These are phyloP conservation scores for Endoconidiophora laricicola DNA, from an alignment of 2,329 filamentous ascomycete species.

Conservation along the genomic window DNA sequence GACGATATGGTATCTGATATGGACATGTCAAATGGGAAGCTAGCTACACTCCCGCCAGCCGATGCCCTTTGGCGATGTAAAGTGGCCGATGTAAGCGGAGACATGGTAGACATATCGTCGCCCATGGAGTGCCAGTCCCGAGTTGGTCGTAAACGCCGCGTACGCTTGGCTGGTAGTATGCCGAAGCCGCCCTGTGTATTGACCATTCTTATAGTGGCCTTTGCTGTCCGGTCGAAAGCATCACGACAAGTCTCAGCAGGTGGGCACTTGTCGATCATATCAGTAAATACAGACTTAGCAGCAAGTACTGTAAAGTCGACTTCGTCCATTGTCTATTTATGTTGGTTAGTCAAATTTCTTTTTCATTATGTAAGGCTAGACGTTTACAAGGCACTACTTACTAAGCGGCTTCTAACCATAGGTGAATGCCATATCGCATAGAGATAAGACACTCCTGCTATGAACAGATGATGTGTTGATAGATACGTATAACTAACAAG, in stretches of 20 bases:
- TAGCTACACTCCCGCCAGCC: not conserved
- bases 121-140: slow-evolving; percentile 20
- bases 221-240: slow-evolving; percentile 87
- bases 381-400: slow-evolving; percentile 29
- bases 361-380: slow-evolving; percentile 16
- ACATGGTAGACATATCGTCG: slow-evolving; percentile 15
- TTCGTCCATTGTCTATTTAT: slow-evolving; percentile 63
- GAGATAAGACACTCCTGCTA: slow-evolving; percentile 89
- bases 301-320: slow-evolving; percentile 94
- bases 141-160: slow-evolving; percentile 15
- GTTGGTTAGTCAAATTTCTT: slow-evolving; percentile 17
- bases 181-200: slow-evolving; percentile 75
- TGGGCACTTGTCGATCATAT: slow-evolving; percentile 86
- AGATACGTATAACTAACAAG: slow-evolving; percentile 93
- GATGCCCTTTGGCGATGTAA: slow-evolving; percentile 3
- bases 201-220: slow-evolving; percentile 90
- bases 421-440: slow-evolving; percentile 97
- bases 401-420: slow-evolving; percentile 67
- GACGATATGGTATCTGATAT: slow-evolving; percentile 27
- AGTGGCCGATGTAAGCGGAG: slow-evolving; percentile 14
- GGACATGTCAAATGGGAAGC: slow-evolving; percentile 21
- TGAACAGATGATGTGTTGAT: slow-evolving; percentile 90
- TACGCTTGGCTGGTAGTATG: slow-evolving; percentile 18
- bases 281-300: slow-evolving; percentile 79
- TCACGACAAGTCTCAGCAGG: slow-evolving; percentile 89